phyloP scores from a whole-genome alignment of 352 stramenopile genomes.

The Halophytophthora batemanensis region DNA sequence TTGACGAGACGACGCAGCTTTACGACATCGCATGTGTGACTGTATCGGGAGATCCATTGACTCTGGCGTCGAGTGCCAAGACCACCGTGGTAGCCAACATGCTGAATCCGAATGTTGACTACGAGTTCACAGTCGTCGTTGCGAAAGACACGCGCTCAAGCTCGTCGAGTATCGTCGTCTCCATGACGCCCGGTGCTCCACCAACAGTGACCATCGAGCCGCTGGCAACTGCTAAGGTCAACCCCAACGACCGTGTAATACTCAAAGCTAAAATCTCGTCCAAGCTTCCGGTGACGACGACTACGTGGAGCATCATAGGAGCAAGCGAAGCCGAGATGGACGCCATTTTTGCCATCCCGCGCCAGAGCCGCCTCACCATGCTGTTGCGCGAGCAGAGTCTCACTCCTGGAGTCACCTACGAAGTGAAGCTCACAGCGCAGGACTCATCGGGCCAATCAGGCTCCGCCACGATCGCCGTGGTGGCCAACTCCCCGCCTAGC shows the following conservation, averaged over 20 bases:
- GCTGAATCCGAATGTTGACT: slow-evolving; percentile 45
- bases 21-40: slow-evolving; percentile 36
- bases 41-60: slow-evolving; percentile 15
- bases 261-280: slow-evolving; percentile 45
- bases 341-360: slow-evolving; percentile 42
- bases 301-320: slow-evolving; percentile 46
- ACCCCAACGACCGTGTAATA: slow-evolving; percentile 52
- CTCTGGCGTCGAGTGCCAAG: slow-evolving; percentile 25
- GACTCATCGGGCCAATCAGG: slow-evolving; percentile 39
- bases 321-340: slow-evolving; percentile 19
- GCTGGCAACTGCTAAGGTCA: slow-evolving; percentile 42
- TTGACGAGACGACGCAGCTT: slow-evolving; percentile 16
- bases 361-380: slow-evolving; percentile 40
- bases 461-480: slow-evolving; percentile 40
- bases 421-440: slow-evolving; percentile 45
- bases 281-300: slow-evolving; percentile 38
- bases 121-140: slow-evolving; percentile 45
- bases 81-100: slow-evolving; percentile 36
- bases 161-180: slow-evolving; percentile 35
- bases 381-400: slow-evolving; percentile 44
- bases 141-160: slow-evolving; percentile 41
- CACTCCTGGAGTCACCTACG: slow-evolving; percentile 38
- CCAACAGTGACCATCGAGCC: slow-evolving; percentile 54
- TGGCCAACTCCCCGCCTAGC: slow-evolving; percentile 47
- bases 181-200: slow-evolving; percentile 43